These are phyloP conservation scores for Petunia axillaris DNA, from an alignment of 257 asterid genomes.

Conservation along the genomic window DNA sequence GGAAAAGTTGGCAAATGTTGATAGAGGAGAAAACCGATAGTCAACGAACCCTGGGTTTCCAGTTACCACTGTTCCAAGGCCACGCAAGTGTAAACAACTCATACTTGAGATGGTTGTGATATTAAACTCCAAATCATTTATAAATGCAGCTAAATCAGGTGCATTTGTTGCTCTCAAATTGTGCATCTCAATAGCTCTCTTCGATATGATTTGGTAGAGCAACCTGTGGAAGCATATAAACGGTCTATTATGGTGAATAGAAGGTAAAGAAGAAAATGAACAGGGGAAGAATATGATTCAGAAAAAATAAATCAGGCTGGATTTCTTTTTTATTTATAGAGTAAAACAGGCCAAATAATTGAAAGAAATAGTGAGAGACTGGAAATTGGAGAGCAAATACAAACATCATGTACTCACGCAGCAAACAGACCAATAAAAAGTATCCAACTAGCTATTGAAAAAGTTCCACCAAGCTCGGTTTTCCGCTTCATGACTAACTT, in stretches of 20 bases:
- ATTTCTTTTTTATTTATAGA: conserved; percentile 1
- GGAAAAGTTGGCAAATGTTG: conserved; percentile 76
- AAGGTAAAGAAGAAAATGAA: not conserved
- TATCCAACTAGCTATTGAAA: conserved; percentile 91
- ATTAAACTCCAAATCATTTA: conserved; percentile 79
- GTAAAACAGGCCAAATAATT: not conserved
- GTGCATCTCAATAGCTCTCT: conserved; percentile 86
- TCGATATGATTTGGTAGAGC: conserved; percentile 87
- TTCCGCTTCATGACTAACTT: conserved; percentile 74
- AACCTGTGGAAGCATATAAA: conserved; percentile 52
- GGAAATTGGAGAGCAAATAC: conserved; percentile 5
- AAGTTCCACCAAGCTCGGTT: conserved; percentile 94
- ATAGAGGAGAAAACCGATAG: conserved; percentile 63
- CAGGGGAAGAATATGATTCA: not conserved
- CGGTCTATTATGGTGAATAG: not conserved
- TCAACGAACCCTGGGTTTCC: conserved; percentile 72
- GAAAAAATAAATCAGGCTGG: not conserved
- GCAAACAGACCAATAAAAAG: conserved; percentile 86
- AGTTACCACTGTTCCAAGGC: conserved; percentile 68
- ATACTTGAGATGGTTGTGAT: conserved; percentile 84
- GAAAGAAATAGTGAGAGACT: not conserved
- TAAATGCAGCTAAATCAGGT: conserved; percentile 75
- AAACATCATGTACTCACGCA: conserved; percentile 65
- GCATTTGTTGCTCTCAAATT: conserved; percentile 79
- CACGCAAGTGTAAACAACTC: conserved; percentile 89